A percentile compares a stretch with the other conserved stretches of the same genome.
Evolutionary conservation across 495 filamentous ascomycete genomes (phyloP).

Genomic region (Massariosphaeria phaeospora): DNA sequence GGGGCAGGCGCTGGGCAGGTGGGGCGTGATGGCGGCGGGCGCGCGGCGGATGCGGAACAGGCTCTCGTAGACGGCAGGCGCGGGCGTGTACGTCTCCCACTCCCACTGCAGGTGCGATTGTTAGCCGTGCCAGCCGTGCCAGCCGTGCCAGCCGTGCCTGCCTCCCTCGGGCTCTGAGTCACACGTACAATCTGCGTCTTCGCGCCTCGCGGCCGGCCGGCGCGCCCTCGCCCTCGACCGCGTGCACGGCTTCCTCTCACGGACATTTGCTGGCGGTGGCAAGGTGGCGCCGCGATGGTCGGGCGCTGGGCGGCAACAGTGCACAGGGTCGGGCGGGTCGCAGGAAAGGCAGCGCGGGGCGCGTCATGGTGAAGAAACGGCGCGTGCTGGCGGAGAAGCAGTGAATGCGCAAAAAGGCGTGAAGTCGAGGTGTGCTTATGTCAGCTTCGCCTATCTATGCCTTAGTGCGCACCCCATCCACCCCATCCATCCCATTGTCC

Average conservation of each 20-base stretch:
- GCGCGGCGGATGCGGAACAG: conserved; percentile 8
- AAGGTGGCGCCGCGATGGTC: neutral
- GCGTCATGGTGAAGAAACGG: neutral
- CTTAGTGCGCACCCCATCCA: too few species aligned
- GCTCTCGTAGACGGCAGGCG: conserved; percentile 13
- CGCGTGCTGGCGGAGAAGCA: neutral
- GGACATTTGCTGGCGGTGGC: neutral
- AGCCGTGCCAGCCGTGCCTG: neutral
- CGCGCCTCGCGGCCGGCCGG: neutral
- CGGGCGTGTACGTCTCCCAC: conserved; percentile 16
- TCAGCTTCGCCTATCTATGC: neutral
- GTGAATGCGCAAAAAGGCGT: neutral
- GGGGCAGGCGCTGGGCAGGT: conserved; percentile 9
- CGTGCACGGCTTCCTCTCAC: neutral
- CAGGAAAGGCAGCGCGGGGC: neutral
- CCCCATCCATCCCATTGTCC: too few species aligned
- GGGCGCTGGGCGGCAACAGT: neutral
- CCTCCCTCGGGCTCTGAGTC: neutral
- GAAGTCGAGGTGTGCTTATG: neutral
- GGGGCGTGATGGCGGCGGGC: conserved; percentile 11
- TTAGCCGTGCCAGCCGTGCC: neutral
- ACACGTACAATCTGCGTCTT: conserved; percentile 1
- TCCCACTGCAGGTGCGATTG: conserved; percentile 8
- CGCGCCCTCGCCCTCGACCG: neutral
- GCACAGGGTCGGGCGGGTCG: neutral